Evolutionary conservation across 2,329 filamentous ascomycete species (phyloP).

Genomic region (Tolypocladium cylindrosporum): DNA sequence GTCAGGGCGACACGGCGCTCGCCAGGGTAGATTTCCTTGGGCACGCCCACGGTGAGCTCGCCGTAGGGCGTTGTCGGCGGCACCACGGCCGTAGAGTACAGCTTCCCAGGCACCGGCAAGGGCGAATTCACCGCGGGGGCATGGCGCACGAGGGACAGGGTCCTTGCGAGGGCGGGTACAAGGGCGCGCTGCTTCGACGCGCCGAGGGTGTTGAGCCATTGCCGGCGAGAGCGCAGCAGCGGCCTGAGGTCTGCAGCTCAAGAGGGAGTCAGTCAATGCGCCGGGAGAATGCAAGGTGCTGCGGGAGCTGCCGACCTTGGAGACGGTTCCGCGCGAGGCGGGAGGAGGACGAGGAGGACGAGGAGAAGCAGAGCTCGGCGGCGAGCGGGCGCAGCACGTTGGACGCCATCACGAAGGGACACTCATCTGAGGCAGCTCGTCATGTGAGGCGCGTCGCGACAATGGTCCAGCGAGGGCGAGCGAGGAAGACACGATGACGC

Average conservation of each 20-base stretch:
- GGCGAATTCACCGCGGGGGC: constrained; percentile 21
- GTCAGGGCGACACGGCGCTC: constrained; percentile 80
- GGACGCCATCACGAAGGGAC: constrained; percentile 21
- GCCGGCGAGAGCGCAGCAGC: constrained; percentile 15
- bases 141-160: constrained; percentile 29
- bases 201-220: constrained; percentile 28
- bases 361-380: constrained; percentile 18
- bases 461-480: neutral
- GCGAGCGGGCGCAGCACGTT: constrained; percentile 23
- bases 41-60: constrained; percentile 67
- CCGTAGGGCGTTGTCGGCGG: constrained; percentile 52
- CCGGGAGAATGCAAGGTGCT: too few relatives aligned
- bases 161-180: constrained; percentile 16
- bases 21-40: constrained; percentile 65
- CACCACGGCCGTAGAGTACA: constrained; percentile 28
- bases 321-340: constrained; percentile 12
- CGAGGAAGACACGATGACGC: neutral
- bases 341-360: constrained; percentile 13
- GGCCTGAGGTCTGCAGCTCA: constrained; percentile 8
- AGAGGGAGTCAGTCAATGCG: neutral
- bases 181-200: constrained; percentile 16
- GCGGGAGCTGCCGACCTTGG: constrained; percentile 8
- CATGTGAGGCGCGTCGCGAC: neutral
- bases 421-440: constrained; percentile 16
- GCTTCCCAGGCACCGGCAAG: constrained; percentile 10